A percentile compares a stretch with the other conserved stretches of the same genome.
Conservation (phyloP, 768 basidiomycete species). For the Hericium erinaceus region DNA sequence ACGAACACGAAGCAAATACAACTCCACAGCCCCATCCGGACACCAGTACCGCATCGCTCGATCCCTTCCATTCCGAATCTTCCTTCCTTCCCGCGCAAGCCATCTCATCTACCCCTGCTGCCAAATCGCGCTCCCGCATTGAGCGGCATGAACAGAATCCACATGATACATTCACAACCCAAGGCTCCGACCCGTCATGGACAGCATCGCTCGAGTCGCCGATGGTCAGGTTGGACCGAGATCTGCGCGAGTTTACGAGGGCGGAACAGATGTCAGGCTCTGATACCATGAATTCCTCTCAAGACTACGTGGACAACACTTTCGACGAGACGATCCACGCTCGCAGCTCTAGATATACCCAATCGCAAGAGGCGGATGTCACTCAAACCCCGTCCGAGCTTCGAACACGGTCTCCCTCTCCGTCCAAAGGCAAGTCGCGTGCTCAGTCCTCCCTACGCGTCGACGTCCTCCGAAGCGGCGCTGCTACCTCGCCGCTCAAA, state of each 20-base stretch:
- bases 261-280: constrained; percentile 25
- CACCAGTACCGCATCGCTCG: constrained; percentile 20
- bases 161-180: constrained; percentile 28
- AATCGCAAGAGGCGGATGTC: background rate
- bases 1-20: constrained; percentile 11
- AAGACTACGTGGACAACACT: constrained; percentile 7
- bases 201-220: constrained; percentile 68
- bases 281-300: constrained; percentile 18
- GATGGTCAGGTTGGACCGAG: constrained; percentile 53
- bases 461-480: constrained; percentile 11
- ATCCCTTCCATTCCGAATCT: constrained; percentile 44
- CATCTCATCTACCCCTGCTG: constrained; percentile 73
- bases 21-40: constrained; percentile 9
- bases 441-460: constrained; percentile 24
- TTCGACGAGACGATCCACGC: constrained; percentile 1
- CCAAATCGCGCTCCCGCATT: constrained; percentile 23
- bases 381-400: background rate
- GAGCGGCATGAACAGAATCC: constrained; percentile 10
- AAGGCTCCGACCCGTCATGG: constrained; percentile 49
- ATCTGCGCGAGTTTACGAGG: constrained; percentile 45
- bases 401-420: background rate
- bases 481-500: constrained; percentile 39
- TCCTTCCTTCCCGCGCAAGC: constrained; percentile 70
- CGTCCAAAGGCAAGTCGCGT: constrained; percentile 25
- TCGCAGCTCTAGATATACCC: background rate